Percentiles rank a stretch among this genome's conserved stretches.
Conservation (phyloP, 2,329 filamentous ascomycete genomes). For the Neoscytalidium dimidiatum region DNA sequence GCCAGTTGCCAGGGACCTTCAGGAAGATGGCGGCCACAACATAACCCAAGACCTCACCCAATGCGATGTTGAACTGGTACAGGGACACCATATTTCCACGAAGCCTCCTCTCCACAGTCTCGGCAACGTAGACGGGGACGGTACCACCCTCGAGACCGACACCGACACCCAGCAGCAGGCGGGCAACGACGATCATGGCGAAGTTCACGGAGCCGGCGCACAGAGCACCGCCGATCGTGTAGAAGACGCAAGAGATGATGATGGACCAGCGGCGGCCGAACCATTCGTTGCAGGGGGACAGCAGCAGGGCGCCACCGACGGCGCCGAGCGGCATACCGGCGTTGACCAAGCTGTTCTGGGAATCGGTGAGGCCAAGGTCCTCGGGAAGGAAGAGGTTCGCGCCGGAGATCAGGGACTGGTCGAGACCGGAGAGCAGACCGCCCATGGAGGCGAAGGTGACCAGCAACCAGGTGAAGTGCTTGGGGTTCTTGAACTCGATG, state of each 20-base stretch:
- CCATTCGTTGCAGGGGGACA: constrained; percentile 68
- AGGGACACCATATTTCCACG: constrained; percentile 73
- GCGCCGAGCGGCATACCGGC: constrained; percentile 72
- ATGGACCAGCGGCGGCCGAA: constrained; percentile 69
- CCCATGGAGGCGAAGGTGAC: constrained; percentile 76
- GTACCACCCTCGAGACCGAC: constrained; percentile 75
- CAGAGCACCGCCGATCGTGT: constrained; percentile 69
- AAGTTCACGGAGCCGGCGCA: constrained; percentile 69
- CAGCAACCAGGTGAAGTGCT: constrained; percentile 67
- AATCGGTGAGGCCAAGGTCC: constrained; percentile 55
- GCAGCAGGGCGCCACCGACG: constrained; percentile 67
- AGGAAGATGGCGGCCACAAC: constrained; percentile 73
- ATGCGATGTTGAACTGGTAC: constrained; percentile 75
- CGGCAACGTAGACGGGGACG: constrained; percentile 73
- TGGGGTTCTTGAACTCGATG: constrained; percentile 62
- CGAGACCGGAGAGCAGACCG: constrained; percentile 69
- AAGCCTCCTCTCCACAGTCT: constrained; percentile 67
- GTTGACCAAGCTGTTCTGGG: constrained; percentile 67
- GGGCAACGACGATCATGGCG: constrained; percentile 69
- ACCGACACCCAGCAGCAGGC: constrained; percentile 69
- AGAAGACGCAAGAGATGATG: constrained; percentile 67
- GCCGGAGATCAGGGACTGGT: constrained; percentile 72
- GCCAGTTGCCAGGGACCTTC: constrained; percentile 69
- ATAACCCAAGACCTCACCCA: constrained; percentile 73
- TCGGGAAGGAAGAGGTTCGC: constrained; percentile 67